These are phyloP conservation scores for Hypoxylon sp. DNA, from an alignment of 2,329 filamentous ascomycete species.

Conservation along the genomic window DNA sequence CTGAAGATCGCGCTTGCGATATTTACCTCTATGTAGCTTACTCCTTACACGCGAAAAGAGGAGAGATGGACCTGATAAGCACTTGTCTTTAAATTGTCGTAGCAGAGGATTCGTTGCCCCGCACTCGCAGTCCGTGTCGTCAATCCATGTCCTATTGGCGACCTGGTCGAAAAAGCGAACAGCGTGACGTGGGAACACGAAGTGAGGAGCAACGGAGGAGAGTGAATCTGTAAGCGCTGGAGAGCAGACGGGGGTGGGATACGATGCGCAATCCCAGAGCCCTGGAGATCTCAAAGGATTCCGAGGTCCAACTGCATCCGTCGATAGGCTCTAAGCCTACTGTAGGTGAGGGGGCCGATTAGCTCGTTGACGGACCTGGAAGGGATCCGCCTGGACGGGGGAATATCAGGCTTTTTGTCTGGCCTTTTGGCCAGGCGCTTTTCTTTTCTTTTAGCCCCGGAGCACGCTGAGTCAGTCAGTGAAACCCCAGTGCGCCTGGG, in stretches of 20 bases:
- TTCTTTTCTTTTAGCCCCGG: slow-evolving; percentile 17
- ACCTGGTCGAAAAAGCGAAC: slow-evolving; percentile 25
- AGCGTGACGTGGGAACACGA: slow-evolving; percentile 41
- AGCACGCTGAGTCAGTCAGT: slow-evolving; percentile 34
- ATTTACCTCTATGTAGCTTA: slow-evolving; percentile 9
- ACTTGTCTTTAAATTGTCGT: slow-evolving; percentile 22
- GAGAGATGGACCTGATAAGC: slow-evolving; percentile 20
- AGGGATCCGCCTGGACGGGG: slow-evolving; percentile 40
- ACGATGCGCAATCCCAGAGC: slow-evolving; percentile 38
- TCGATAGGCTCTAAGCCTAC: slow-evolving; percentile 41
- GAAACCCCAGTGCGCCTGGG: slow-evolving; percentile 16
- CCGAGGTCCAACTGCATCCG: slow-evolving; percentile 36
- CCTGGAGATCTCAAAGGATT: slow-evolving; percentile 37
- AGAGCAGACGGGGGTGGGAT: slow-evolving; percentile 29
- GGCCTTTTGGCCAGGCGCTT: slow-evolving; percentile 6
- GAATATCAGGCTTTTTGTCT: slow-evolving; percentile 20
- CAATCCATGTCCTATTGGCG: slow-evolving; percentile 30
- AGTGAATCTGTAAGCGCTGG: slow-evolving; percentile 35
- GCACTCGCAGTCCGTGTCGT: slow-evolving; percentile 31
- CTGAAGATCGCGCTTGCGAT: slow-evolving; percentile 32
- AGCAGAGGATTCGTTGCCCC: slow-evolving; percentile 27
- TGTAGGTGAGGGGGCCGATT: slow-evolving; percentile 38
- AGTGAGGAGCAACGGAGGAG: slow-evolving; percentile 35
- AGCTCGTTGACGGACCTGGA: slow-evolving; percentile 37
- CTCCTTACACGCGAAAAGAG: slow-evolving; percentile 20